These are phyloP conservation scores for Lactarius trivialis DNA, from an alignment of 768 basidiomycete species.

Conservation along the genomic window DNA sequence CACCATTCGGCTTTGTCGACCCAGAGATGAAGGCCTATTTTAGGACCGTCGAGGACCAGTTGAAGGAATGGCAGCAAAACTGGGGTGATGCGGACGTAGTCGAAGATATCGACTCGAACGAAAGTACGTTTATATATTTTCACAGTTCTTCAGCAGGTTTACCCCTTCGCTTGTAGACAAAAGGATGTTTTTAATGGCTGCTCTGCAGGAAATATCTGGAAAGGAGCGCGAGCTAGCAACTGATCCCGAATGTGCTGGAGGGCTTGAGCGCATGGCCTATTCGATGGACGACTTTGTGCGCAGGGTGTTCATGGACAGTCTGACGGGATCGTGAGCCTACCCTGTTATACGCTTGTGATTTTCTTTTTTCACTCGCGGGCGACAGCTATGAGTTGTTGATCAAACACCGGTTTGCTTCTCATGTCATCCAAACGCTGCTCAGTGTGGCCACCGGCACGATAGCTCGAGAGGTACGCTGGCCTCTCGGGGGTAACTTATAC, in stretches of 20 bases:
- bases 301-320: slow-evolving; percentile 80
- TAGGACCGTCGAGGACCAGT: slow-evolving; percentile 78
- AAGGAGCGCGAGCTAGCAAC: slow-evolving; percentile 89
- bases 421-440: slow-evolving; percentile 90
- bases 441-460: slow-evolving; percentile 58
- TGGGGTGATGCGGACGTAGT: slow-evolving; percentile 40
- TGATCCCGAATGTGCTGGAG: slow-evolving; percentile 87
- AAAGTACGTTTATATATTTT: slow-evolving; percentile 41
- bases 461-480: slow-evolving; percentile 52
- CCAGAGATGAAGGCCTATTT: slow-evolving; percentile 92
- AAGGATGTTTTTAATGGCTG: slow-evolving; percentile 67
- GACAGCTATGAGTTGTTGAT: slow-evolving; percentile 55
- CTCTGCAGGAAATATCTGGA: slow-evolving; percentile 74
- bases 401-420: slow-evolving; percentile 87
- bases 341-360: background rate
- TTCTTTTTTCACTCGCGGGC: background rate
- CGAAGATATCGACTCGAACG: slow-evolving; percentile 56
- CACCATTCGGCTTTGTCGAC: slow-evolving; percentile 87
- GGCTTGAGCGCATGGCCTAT: slow-evolving; percentile 83
- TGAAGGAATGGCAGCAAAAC: slow-evolving; percentile 77
- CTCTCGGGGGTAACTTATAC: background rate
- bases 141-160: slow-evolving; percentile 24
- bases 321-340: slow-evolving; percentile 77
- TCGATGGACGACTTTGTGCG: slow-evolving; percentile 97
- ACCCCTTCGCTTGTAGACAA: slow-evolving; percentile 11